Conservation (phyloP, 768 basidiomycete species). For the Chalciporus pseudorubinellus region DNA sequence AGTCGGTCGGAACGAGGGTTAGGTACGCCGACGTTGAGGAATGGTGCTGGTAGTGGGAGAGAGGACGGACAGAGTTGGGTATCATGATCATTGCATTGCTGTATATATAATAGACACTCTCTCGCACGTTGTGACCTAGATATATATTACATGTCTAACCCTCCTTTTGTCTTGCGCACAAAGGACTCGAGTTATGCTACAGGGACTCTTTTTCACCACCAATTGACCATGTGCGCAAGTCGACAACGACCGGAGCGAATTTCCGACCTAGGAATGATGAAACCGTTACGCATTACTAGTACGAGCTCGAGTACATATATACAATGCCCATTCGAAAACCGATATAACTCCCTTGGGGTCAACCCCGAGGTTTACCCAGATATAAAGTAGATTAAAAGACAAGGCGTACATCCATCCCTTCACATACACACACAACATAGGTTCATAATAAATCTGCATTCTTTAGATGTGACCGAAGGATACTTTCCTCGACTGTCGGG, state of each 20-base stretch:
- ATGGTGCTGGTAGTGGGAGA: conserved; percentile 33
- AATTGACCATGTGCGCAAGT: background rate
- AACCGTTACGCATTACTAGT: too few relatives aligned
- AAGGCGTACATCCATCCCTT: background rate
- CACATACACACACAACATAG: conserved; percentile 1
- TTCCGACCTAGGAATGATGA: too few relatives aligned
- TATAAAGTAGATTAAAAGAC: background rate
- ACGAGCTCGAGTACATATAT: too few relatives aligned
- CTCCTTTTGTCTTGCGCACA: background rate
- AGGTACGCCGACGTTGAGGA: conserved; percentile 59
- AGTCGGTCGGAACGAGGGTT: conserved; percentile 63
- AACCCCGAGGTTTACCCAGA: background rate
- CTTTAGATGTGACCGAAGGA: conserved; percentile 66
- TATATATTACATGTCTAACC: background rate
- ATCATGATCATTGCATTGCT: background rate
- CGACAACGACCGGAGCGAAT: too few relatives aligned
- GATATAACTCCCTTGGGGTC: background rate
- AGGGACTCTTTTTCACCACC: too few relatives aligned
- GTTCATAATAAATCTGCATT: conserved; percentile 65
- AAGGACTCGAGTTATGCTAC: background rate
- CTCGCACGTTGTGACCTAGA: background rate
- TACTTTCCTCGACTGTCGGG: conserved; percentile 63
- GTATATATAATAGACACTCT: background rate
- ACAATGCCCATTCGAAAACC: background rate
- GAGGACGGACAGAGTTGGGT: conserved; percentile 20